phyloP scores from a whole-genome alignment of 768 basidiomycete species.

The Mycena chlorophos region DNA sequence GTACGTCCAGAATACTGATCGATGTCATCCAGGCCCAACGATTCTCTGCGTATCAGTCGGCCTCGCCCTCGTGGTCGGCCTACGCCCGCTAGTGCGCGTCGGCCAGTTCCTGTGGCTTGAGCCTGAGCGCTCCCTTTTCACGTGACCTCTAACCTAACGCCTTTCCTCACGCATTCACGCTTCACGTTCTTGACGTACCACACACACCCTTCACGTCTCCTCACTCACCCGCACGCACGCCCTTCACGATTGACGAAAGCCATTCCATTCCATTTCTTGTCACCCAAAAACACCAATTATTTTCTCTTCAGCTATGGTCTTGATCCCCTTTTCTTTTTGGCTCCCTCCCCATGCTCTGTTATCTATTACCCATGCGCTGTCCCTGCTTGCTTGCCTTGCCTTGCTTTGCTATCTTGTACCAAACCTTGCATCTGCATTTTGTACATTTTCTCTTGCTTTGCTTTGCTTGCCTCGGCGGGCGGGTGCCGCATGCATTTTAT shows the following conservation, averaged over 20 bases:
- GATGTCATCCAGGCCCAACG: slow-evolving; percentile 40
- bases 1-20: slow-evolving; percentile 3
- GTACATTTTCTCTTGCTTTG: no score
- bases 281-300: neutral
- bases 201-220: neutral
- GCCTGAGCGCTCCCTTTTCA: neutral
- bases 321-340: neutral
- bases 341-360: no score
- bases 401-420: neutral
- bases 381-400: neutral
- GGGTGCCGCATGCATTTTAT: no score
- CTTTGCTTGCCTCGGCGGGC: no score
- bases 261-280: neutral
- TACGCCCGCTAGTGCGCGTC: slow-evolving; percentile 39
- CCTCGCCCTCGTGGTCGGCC: slow-evolving; percentile 52
- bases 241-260: neutral
- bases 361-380: slow-evolving; percentile 1
- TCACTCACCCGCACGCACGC: slow-evolving; percentile 2
- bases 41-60: slow-evolving; percentile 48
- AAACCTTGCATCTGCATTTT: no score
- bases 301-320: neutral
- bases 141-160: slow-evolving; percentile 1
- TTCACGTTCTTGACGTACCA: neutral
- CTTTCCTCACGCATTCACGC: slow-evolving; percentile 1
- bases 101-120: slow-evolving; percentile 4